These are phyloP conservation scores for Gardenia jasminoides DNA, from an alignment of 257 asterid species.

Conservation along the genomic window DNA sequence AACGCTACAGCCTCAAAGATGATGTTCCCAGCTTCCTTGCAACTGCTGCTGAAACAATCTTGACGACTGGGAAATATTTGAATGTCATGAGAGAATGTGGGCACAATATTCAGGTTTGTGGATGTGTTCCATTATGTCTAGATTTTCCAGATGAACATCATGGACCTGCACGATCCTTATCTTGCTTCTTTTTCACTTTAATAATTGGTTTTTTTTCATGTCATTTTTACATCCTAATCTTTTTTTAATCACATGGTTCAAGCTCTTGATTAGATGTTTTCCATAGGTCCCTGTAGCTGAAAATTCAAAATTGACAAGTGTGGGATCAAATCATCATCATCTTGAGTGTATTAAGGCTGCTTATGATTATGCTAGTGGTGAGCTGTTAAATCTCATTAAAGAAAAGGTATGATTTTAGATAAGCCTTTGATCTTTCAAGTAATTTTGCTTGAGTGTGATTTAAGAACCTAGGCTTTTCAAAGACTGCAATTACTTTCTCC, in stretches of 20 bases:
- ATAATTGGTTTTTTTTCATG: not conserved
- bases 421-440: not conserved
- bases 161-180: not conserved
- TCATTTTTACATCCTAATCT: constrained; percentile 8
- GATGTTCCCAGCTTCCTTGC: constrained; percentile 94
- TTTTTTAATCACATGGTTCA: constrained; percentile 24
- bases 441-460: not conserved
- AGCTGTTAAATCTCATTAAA: constrained; percentile 80
- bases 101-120: constrained; percentile 75
- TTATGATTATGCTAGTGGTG: constrained; percentile 97
- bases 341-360: constrained; percentile 92
- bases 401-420: constrained; percentile 63
- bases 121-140: constrained; percentile 11
- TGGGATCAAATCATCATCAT: constrained; percentile 89
- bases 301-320: constrained; percentile 67
- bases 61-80: constrained; percentile 92
- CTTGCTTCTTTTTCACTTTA: not conserved
- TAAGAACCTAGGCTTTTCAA: not conserved
- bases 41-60: constrained; percentile 92
- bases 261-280: constrained; percentile 37
- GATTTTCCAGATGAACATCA: constrained; percentile 9
- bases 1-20: constrained; percentile 93
- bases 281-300: constrained; percentile 85
- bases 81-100: constrained; percentile 99
- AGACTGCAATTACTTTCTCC: constrained; percentile 15